Evolutionary conservation across 164 flowering plant genomes (phyloP), one percentile per base, ranked within the genome.

Genomic region (Kalanchoe fedtschenkoi): DNA sequence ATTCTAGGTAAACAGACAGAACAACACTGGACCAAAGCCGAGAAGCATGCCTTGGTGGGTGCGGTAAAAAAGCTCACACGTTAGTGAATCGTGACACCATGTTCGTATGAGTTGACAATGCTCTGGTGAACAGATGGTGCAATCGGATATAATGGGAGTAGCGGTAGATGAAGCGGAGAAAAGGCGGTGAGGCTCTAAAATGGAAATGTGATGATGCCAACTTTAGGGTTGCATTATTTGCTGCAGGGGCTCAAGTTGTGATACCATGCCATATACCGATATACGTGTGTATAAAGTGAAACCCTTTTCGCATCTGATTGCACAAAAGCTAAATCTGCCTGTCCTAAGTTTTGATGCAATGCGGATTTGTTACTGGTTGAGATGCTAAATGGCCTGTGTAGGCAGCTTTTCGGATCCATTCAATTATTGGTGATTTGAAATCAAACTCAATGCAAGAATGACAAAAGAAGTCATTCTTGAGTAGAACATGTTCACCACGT

Each of bases 1-100:
- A 35, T 51, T 51, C 56, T 11, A 51, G 33, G 29, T 37, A 24
- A n/a, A 46, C 39, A 39, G 24, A 47, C 66, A 54, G 54, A 63
- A 51, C 43, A 26, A 62, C 22, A 13, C 32, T 34, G 32, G 42
- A 37, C 43, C 58, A 24, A 33, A 32, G 54, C 21, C 26, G 46
- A 19, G 26, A 4, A 35, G 42, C 32, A 28, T 26, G 51, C 7
- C 22, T 44, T 16, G 38, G 24, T n/a, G 26, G 13, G 29, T 16
- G 26, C 26, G n/a, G n/a, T n/a, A n/a, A n/a, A 58, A n/a, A 58
- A 21, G 16, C 13, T n/a, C 28, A 2, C 21, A 34, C 19, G 37
- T 34, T 51, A 51, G 56, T 51, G 56, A 24, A 2, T 17, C 17
- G 21, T 51, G 56, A 51, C 56, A 32, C 32, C 28, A 44, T 44